Base-by-base conservation (phyloP, 805 yeast species). In the Saturnispora galanensis region DNA sequence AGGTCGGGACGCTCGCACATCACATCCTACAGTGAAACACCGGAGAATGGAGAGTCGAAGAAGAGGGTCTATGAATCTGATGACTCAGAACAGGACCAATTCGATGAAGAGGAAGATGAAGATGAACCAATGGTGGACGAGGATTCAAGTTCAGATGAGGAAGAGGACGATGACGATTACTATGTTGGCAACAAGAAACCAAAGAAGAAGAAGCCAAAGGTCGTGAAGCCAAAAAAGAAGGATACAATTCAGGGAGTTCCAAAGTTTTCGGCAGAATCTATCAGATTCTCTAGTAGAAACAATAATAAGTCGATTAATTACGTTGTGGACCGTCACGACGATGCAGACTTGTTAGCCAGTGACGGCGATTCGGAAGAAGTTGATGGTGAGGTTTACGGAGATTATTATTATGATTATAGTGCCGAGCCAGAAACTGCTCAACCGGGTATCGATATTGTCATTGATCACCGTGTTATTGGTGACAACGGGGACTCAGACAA, bases 241-340 rank as follows among this genome's bases (percentile, higher is more conserved):
- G 42, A 33, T 29, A 47, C 42, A 35, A 37, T 38, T 48, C 52
- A 41, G 48, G 57, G 49, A 41, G 41, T 29, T 29, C 36, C 39
- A 32, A 41, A 32, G 31, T 30, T 26, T 37, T 26, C 31, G 26
- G 38, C 16, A 26, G 44, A 44, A 33, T 48, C 53, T 4, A 40
- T 84, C 12, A 71, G 97, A 48, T 86, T 87, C 53, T 83, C 94
- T 13, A 73, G 89, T 2, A 73, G 97, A 59, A 82, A 80, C 54
- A 56, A 54, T 35, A 74, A 70, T 52, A 76, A 68, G 50, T 68
- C 71, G n/a, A 79, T 89, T 36, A 87, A 53, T 59, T 89, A 89
- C 58, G 78, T 74, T 34, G 76, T 84, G 26, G 95, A 85, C 49
- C 73, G 73, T 31, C 83, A 78, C 7, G 80, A 76, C 46, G 84